phyloP scores from a whole-genome alignment of 192 early-diverging fungal genomes.

The Coemansia sp. region DNA sequence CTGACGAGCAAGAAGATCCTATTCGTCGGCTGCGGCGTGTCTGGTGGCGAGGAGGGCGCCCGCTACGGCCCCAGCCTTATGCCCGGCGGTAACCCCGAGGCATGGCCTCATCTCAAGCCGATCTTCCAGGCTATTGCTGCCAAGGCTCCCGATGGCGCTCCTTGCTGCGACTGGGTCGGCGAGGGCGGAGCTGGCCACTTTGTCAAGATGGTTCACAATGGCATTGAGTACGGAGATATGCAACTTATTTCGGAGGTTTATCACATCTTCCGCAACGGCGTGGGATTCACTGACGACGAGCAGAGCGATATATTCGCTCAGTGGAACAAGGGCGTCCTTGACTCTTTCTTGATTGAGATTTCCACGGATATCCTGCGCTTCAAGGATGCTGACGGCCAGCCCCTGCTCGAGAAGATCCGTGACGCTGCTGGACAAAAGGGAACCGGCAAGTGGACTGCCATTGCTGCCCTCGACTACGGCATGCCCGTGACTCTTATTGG shows the following conservation, averaged over 20 bases:
- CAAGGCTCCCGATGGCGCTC: slow-evolving; percentile 76
- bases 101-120: slow-evolving; percentile 91
- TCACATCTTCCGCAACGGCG: slow-evolving; percentile 86
- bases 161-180: slow-evolving; percentile 99
- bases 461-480: slow-evolving; percentile 92
- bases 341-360: slow-evolving; percentile 97
- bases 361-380: slow-evolving; percentile 90
- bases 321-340: slow-evolving; percentile 98
- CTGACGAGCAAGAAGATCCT: slow-evolving; percentile 88
- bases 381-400: slow-evolving; percentile 86
- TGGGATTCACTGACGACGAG: slow-evolving; percentile 81
- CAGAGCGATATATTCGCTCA: slow-evolving; percentile 84
- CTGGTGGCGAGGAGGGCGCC: slow-evolving; percentile 98
- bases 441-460: slow-evolving; percentile 98
- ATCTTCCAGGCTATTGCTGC: slow-evolving; percentile 97
- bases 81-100: slow-evolving; percentile 93
- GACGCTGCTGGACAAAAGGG: slow-evolving; percentile 98
- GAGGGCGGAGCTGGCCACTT: slow-evolving; percentile 97
- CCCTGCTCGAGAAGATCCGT: slow-evolving; percentile 91
- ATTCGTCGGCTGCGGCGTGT: slow-evolving; percentile 97
- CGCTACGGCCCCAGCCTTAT: slow-evolving; percentile 95
- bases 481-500: slow-evolving; percentile 97
- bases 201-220: slow-evolving; percentile 99
- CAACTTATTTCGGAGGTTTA: slow-evolving; percentile 98
- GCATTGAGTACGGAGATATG: slow-evolving; percentile 99